Conservation (phyloP, 768 basidiomycete species). For the Boletus tylopilopsis region DNA sequence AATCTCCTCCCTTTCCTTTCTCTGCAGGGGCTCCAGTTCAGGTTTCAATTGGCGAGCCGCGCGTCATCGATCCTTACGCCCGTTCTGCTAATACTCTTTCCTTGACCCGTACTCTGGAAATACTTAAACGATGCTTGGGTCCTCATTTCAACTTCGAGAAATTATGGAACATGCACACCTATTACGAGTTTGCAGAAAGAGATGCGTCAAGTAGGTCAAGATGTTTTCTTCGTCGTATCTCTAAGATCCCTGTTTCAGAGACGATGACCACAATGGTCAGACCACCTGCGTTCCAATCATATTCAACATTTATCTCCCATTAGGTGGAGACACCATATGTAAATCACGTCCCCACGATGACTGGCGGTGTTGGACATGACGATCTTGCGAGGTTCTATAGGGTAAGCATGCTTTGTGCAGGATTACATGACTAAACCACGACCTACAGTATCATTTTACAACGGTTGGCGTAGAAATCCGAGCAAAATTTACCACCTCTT, state of each 20-base stretch:
- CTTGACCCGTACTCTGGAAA: constrained; percentile 37
- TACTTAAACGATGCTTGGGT: constrained; percentile 35
- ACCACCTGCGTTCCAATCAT: background rate
- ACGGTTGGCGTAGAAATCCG: constrained; percentile 16
- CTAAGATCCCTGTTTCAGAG: constrained; percentile 25
- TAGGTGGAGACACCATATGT: constrained; percentile 41
- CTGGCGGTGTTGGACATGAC: constrained; percentile 42
- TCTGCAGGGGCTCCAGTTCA: constrained; percentile 29
- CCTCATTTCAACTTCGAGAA: constrained; percentile 44
- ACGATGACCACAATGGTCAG: constrained; percentile 42
- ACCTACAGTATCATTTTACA: constrained; percentile 38
- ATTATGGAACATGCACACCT: constrained; percentile 45
- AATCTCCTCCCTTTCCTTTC: constrained; percentile 37
- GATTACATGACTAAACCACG: background rate
- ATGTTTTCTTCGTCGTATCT: background rate
- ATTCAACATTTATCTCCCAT: background rate
- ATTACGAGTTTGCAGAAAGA: constrained; percentile 42
- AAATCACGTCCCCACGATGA: constrained; percentile 43
- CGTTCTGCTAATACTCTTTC: constrained; percentile 38
- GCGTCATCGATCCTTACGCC: constrained; percentile 29
- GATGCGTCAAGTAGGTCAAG: constrained; percentile 34
- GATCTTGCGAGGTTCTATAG: constrained; percentile 46
- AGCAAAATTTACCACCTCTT: background rate
- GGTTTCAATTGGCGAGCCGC: constrained; percentile 15
- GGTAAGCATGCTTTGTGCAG: constrained; percentile 16